These are phyloP conservation scores for Venturia asperata DNA, from an alignment of 2,329 filamentous ascomycete species.

Conservation along the genomic window DNA sequence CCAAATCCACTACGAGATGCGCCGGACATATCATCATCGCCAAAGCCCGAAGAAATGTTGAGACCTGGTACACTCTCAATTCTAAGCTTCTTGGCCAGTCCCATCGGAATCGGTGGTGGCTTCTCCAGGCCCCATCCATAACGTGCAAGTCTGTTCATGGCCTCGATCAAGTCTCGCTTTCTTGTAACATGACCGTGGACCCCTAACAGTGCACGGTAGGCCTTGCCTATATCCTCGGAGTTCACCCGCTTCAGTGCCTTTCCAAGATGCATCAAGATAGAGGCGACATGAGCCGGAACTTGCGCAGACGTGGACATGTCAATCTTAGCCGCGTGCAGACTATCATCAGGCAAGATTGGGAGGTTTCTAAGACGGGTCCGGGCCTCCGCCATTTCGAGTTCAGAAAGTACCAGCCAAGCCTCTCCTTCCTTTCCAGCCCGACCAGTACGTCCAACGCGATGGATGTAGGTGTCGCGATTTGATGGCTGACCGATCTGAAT, in stretches of 20 bases:
- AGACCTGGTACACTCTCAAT: slow-evolving; percentile 1
- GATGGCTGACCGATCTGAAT: slow-evolving; percentile 44
- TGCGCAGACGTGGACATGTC: slow-evolving; percentile 38
- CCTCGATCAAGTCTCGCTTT: slow-evolving; percentile 37
- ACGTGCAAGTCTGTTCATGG: slow-evolving; percentile 39
- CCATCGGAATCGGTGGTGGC: slow-evolving; percentile 34
- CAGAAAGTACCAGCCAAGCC: slow-evolving; percentile 59
- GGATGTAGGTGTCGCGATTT: slow-evolving; percentile 43
- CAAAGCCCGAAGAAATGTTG: slow-evolving; percentile 26
- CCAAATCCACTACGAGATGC: slow-evolving; percentile 35
- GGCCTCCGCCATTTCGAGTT: slow-evolving; percentile 45
- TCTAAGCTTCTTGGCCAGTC: slow-evolving; percentile 20
- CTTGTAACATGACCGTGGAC: slow-evolving; percentile 39
- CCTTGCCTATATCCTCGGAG: slow-evolving; percentile 36
- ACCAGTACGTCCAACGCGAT: slow-evolving; percentile 46
- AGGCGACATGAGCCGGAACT: slow-evolving; percentile 36
- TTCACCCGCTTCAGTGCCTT: slow-evolving; percentile 41
- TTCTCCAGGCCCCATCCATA: slow-evolving; percentile 42
- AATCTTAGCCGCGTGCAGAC: slow-evolving; percentile 44
- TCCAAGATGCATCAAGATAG: slow-evolving; percentile 41
- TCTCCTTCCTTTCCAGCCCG: slow-evolving; percentile 67
- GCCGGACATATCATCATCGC: slow-evolving; percentile 41
- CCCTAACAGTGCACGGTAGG: slow-evolving; percentile 55
- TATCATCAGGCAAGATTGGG: slow-evolving; percentile 51
- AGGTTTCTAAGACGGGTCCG: slow-evolving; percentile 50